Percentiles rank a stretch among this genome's conserved stretches.
Conservation (phyloP, 2,329 filamentous ascomycete species). For the Fusarium sp. region DNA sequence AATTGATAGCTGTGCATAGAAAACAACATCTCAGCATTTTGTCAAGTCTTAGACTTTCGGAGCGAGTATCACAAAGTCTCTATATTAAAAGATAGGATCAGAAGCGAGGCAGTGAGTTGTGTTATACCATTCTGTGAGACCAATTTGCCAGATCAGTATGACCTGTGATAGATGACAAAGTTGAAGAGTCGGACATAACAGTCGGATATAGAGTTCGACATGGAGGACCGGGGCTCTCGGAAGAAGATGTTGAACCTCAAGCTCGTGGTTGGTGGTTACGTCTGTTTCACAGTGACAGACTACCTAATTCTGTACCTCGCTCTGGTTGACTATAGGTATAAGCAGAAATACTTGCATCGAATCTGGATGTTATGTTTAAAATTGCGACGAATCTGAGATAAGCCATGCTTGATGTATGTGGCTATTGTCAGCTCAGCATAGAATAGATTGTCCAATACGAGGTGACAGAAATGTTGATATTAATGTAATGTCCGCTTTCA, state of each 20-base stretch:
- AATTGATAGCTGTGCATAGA: slow-evolving; percentile 26
- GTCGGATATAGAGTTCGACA: background rate
- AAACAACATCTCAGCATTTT: slow-evolving; percentile 19
- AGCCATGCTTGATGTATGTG: background rate
- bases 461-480: background rate
- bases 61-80: background rate
- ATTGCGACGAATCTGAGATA: background rate
- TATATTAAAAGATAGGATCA: background rate
- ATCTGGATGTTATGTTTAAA: background rate
- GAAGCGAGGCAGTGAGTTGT: background rate
- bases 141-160: no score
- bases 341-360: background rate
- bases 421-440: background rate
- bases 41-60: no score
- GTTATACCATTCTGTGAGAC: no score
- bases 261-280: background rate
- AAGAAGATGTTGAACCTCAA: background rate
- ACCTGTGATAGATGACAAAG: background rate
- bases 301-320: background rate
- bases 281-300: background rate
- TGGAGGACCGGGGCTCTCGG: background rate
- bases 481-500: background rate
- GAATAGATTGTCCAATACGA: background rate
- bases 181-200: background rate
- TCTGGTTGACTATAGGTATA: background rate